Evolutionary conservation across 2,329 filamentous ascomycete species (phyloP).

Genomic region (Beauveria pseudobassiana): DNA sequence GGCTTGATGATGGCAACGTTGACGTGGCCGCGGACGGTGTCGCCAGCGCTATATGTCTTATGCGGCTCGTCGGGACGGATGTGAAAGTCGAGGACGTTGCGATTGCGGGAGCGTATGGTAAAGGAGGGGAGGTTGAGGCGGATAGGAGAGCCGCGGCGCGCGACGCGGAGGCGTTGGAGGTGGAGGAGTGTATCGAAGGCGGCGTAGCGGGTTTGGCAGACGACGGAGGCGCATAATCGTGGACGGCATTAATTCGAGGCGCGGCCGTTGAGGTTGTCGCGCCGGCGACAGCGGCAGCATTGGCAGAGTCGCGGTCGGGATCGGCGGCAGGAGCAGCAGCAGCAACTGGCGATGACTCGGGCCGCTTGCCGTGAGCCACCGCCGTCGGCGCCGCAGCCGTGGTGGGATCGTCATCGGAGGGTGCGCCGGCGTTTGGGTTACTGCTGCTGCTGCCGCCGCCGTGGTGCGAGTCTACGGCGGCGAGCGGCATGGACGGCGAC

Average conservation of each 20-base stretch:
- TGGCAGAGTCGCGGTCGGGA: neutral
- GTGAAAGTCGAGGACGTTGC: constrained; percentile 70
- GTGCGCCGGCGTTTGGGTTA: neutral
- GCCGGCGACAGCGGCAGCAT: neutral
- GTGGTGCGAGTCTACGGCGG: constrained; percentile 3
- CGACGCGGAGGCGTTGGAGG: constrained; percentile 18
- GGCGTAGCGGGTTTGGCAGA: constrained; percentile 15
- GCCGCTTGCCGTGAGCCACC: neutral
- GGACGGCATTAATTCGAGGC: constrained; percentile 13
- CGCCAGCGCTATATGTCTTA: constrained; percentile 67
- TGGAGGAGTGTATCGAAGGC: constrained; percentile 15
- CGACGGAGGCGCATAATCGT: constrained; percentile 28
- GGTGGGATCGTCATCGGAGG: constrained; percentile 1
- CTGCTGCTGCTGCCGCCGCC: constrained; percentile 6
- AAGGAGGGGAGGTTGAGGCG: constrained; percentile 43
- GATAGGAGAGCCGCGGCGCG: constrained; percentile 37
- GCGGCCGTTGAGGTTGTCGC: constrained; percentile 8
- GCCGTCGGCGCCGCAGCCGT: neutral
- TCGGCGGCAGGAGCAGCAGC: neutral
- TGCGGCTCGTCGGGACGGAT: constrained; percentile 71
- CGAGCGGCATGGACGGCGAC: constrained; percentile 12
- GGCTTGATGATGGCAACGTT: constrained; percentile 67
- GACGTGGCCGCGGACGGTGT: constrained; percentile 66
- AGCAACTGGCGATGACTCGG: neutral
- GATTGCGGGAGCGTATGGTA: constrained; percentile 44